Conservation (phyloP, 495 filamentous ascomycete species). For the Penicillium soppii region DNA sequence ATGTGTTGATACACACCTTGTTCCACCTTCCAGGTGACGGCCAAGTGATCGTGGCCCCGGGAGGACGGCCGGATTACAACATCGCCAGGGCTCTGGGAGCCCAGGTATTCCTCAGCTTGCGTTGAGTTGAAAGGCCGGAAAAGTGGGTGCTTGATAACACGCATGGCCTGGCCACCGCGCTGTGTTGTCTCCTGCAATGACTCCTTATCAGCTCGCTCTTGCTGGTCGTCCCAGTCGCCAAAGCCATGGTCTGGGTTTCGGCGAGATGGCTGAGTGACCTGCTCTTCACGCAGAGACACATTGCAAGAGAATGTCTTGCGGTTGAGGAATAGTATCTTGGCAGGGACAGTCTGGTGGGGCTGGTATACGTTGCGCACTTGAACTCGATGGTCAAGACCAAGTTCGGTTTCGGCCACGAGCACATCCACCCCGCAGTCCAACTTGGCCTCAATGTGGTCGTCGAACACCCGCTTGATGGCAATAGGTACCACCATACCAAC, state of each 20-base stretch:
- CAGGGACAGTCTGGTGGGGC: conserved; percentile 77
- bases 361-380: conserved; percentile 58
- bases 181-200: conserved; percentile 79
- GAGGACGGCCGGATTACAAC: conserved; percentile 94
- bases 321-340: conserved; percentile 83
- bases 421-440: conserved; percentile 94
- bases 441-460: conserved; percentile 88
- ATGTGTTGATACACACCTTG: conserved; percentile 95
- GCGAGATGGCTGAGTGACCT: conserved; percentile 67
- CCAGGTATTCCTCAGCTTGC: conserved; percentile 92
- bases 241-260: conserved; percentile 65
- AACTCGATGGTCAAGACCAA: conserved; percentile 62
- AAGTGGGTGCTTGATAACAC: conserved; percentile 95
- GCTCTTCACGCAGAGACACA: conserved; percentile 78
- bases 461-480: conserved; percentile 80
- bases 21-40: conserved; percentile 97
- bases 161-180: conserved; percentile 73
- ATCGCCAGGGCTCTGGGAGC: conserved; percentile 79
- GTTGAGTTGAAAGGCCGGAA: conserved; percentile 90
- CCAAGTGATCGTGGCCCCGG: conserved; percentile 90
- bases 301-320: conserved; percentile 77
- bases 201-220: conserved; percentile 77
- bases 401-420: conserved; percentile 70
- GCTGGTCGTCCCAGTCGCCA: conserved; percentile 81
- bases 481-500: conserved; percentile 91